phyloP scores from a whole-genome alignment of 805 yeast species.

The Wickerhamomyces canadensis region DNA sequence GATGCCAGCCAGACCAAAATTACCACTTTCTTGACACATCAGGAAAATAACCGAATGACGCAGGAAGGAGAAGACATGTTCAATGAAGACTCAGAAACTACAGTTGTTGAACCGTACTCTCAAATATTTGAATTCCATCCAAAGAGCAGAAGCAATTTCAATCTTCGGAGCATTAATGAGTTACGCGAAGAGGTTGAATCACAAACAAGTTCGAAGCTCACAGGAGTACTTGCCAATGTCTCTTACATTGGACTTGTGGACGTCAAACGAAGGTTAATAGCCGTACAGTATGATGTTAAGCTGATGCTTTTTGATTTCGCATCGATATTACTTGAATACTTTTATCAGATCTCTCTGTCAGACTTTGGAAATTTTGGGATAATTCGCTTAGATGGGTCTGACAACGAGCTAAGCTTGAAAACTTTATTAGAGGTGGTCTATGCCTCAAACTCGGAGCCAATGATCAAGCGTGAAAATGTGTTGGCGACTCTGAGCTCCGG shows the following conservation, averaged over 20 bases:
- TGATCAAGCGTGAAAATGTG: slow-evolving; percentile 22
- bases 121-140: too few species aligned
- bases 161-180: slow-evolving; percentile 52
- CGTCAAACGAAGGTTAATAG: slow-evolving; percentile 56
- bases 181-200: slow-evolving; percentile 47
- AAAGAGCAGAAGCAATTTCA: slow-evolving; percentile 35
- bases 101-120: not conserved
- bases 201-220: slow-evolving; percentile 44
- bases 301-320: slow-evolving; percentile 79
- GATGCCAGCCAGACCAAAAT: slow-evolving; percentile 60
- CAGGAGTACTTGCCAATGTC: slow-evolving; percentile 62
- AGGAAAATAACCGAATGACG: too few species aligned
- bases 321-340: slow-evolving; percentile 57
- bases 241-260: slow-evolving; percentile 84
- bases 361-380: slow-evolving; percentile 81
- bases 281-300: slow-evolving; percentile 81
- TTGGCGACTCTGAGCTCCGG: slow-evolving; percentile 35
- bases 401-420: slow-evolving; percentile 8
- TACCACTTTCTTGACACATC: slow-evolving; percentile 30
- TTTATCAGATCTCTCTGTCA: slow-evolving; percentile 73
- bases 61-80: too few species aligned
- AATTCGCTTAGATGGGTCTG: slow-evolving; percentile 32
- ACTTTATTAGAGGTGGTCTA: slow-evolving; percentile 7
- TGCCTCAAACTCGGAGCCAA: slow-evolving; percentile 12
- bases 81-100: slow-evolving; percentile 1